Evolutionary conservation across 2,329 filamentous ascomycete species (phyloP), one percentile per base, ranked within the genome.

Genomic region (Simplicillium sp.): DNA sequence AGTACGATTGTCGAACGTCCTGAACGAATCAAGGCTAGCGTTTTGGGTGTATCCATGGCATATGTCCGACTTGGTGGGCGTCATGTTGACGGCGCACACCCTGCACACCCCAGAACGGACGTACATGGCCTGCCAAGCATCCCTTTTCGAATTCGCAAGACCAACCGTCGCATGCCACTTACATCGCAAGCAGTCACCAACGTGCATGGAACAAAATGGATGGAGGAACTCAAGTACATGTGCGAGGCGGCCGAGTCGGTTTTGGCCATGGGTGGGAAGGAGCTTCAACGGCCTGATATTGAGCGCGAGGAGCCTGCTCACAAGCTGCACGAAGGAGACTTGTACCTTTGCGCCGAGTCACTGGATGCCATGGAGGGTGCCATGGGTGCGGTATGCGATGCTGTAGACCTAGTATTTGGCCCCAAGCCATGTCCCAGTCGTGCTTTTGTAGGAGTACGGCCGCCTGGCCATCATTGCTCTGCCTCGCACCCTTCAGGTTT

Each of bases 381-480:
- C 3, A 65, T 98, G 4, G 92, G 94, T 11, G 92, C 89, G 17
- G 86, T 97, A 1, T 90, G 89, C 54, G 92, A 98, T 51, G 94
- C 87, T 1, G 80, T 98, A 0, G 92, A 98, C 60, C 71, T 79
- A 0, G 82, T 97, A 3, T 92, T 97, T 52, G 70, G 42, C 34
- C 60, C 64, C 2, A 74, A 78, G 7, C 39, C 39, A 3, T 35
- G 36, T 3, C 81, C 83, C 16, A 79, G 75, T 36, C 79, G 87
- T 41, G 88, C 89, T 0, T 98, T 98, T 58, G 87, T 97, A 38
- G 89, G 84, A 20, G 84, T 97, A 38, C 80, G 92, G 28, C 92
- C 92, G 4, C 92, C 92, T 0, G 92, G 92, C 1, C 92, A 98
- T 57, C 92, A 98, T 57, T 98, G 92, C 62, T 95, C 90, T 3